These are phyloP conservation scores for Davidsoniella virescens DNA, from an alignment of 2,329 filamentous ascomycete species.

Conservation along the genomic window DNA sequence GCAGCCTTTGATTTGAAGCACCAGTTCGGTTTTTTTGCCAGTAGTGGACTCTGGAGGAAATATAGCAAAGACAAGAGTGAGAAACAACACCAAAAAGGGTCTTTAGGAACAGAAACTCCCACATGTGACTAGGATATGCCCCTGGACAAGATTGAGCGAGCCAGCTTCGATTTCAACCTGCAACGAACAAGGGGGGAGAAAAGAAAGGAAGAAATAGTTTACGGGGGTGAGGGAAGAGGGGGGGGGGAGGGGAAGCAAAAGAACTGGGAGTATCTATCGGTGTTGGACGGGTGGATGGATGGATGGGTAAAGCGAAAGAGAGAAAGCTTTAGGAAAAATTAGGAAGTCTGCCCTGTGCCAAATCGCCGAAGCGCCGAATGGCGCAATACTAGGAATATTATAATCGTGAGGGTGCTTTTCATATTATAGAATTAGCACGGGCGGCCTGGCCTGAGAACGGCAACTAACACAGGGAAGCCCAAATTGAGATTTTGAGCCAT, in stretches of 20 bases:
- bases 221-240: neutral
- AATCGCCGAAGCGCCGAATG: conserved; percentile 8
- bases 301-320: neutral
- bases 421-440: neutral
- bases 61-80: neutral
- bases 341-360: conserved; percentile 8
- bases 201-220: neutral
- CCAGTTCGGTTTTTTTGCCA: no score
- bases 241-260: neutral
- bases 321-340: no score
- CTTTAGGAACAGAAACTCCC: no score
- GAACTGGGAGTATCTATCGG: neutral
- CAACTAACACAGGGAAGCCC: conserved; percentile 4
- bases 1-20: no score
- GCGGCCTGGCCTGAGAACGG: conserved; percentile 6
- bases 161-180: no score
- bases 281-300: neutral
- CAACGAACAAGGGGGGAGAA: neutral
- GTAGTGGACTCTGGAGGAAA: no score
- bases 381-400: neutral
- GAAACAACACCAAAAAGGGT: neutral
- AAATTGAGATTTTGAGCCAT: neutral
- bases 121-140: no score
- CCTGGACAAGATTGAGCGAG: no score
- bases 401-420: neutral